phyloP scores from a whole-genome alignment of 805 yeast genomes.

The Starmerella powellii region DNA sequence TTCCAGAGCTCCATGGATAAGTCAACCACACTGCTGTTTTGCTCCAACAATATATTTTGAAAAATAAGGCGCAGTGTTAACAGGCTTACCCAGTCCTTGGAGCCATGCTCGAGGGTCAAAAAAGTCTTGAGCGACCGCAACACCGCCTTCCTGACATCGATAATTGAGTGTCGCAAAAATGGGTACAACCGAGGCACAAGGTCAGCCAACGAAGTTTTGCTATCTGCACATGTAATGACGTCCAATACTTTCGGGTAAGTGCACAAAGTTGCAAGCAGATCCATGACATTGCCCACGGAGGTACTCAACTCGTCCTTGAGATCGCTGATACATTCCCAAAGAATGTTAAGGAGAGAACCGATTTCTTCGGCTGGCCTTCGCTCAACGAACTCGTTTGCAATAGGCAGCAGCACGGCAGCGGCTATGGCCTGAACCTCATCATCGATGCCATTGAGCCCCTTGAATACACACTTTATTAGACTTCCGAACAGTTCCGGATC shows the following conservation, averaged over 20 bases:
- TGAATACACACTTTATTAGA: slow-evolving; percentile 73
- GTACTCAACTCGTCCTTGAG: slow-evolving; percentile 88
- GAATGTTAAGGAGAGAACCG: slow-evolving; percentile 43
- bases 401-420: slow-evolving; percentile 84
- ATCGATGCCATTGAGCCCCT: slow-evolving; percentile 57
- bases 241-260: slow-evolving; percentile 66
- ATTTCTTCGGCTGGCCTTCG: slow-evolving; percentile 38
- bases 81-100: slow-evolving; percentile 65
- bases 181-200: slow-evolving; percentile 89
- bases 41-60: slow-evolving; percentile 84
- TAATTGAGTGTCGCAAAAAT: slow-evolving; percentile 83
- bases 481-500: slow-evolving; percentile 47
- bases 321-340: slow-evolving; percentile 83
- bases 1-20: slow-evolving; percentile 54
- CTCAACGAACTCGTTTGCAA: slow-evolving; percentile 74
- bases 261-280: slow-evolving; percentile 75
- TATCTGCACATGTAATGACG: slow-evolving; percentile 46
- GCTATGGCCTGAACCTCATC: slow-evolving; percentile 97
- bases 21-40: slow-evolving; percentile 57
- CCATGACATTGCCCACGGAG: slow-evolving; percentile 93
- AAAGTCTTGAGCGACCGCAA: slow-evolving; percentile 70
- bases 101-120: slow-evolving; percentile 35
- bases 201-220: slow-evolving; percentile 47
- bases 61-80: slow-evolving; percentile 61
- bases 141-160: slow-evolving; percentile 82